These are phyloP conservation scores for Moniliella sp. DNA, from an alignment of 1,284 basidiomycete genomes.

Conservation along the genomic window DNA sequence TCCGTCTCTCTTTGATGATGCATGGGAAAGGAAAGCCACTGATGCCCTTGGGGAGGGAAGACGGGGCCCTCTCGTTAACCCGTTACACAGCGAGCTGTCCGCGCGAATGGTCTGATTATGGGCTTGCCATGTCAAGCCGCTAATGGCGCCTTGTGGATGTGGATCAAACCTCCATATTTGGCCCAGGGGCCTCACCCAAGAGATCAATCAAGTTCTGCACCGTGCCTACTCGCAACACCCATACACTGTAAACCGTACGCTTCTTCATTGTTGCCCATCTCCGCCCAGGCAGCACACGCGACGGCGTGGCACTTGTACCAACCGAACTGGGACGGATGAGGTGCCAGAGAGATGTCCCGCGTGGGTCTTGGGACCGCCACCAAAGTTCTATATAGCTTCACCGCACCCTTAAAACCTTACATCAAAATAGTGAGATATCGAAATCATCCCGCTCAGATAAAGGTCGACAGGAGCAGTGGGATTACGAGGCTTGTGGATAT, in stretches of 20 bases:
- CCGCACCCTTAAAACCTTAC: slow-evolving; percentile 78
- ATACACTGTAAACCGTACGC: slow-evolving; percentile 54
- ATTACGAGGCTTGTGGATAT: slow-evolving; percentile 1
- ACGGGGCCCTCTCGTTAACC: no score
- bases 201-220: slow-evolving; percentile 70
- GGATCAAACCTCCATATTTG: slow-evolving; percentile 38
- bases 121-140: slow-evolving; percentile 24
- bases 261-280: slow-evolving; percentile 57
- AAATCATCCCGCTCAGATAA: slow-evolving; percentile 37
- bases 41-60: slow-evolving; percentile 62
- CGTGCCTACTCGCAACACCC: slow-evolving; percentile 68
- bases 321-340: slow-evolving; percentile 77
- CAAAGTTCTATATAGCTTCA: slow-evolving; percentile 93
- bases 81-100: slow-evolving; percentile 45
- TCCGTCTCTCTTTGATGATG: slow-evolving; percentile 61
- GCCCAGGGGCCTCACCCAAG: slow-evolving; percentile 41
- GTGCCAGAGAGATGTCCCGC: slow-evolving; percentile 89
- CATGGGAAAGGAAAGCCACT: slow-evolving; percentile 72
- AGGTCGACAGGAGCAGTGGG: slow-evolving; percentile 7
- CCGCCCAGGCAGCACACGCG: slow-evolving; percentile 30
- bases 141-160: slow-evolving; percentile 25
- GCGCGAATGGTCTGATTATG: slow-evolving; percentile 20
- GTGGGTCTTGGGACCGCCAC: slow-evolving; percentile 75
- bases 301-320: slow-evolving; percentile 48
- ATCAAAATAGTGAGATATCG: slow-evolving; percentile 38